Conservation (phyloP, 2,329 filamentous ascomycete species). For the Nannizzia gypsea region DNA sequence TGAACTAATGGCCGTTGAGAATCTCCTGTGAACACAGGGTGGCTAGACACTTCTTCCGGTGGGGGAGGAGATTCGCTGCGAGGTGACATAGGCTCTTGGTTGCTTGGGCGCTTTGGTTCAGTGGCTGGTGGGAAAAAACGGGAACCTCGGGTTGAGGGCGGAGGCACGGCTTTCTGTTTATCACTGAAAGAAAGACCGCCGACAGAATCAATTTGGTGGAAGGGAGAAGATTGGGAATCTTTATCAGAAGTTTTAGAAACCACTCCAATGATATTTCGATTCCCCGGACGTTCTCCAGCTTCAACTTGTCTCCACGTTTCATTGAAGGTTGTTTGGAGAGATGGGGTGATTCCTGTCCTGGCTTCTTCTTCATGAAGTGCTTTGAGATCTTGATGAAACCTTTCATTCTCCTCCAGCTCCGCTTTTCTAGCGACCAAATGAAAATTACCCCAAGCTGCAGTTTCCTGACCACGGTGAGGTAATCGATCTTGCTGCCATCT, state of each 20-base stretch:
- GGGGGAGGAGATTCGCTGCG: slow-evolving; percentile 43
- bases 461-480: slow-evolving; percentile 19
- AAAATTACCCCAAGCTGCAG: slow-evolving; percentile 36
- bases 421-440: slow-evolving; percentile 28
- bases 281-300: slow-evolving; percentile 29
- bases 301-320: slow-evolving; percentile 39
- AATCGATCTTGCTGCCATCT: slow-evolving; percentile 24
- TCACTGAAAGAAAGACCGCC: slow-evolving; percentile 28
- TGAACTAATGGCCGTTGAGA: slow-evolving; percentile 43
- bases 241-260: slow-evolving; percentile 23
- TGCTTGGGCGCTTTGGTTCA: slow-evolving; percentile 26
- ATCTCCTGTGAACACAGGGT: slow-evolving; percentile 46
- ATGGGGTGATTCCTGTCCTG: slow-evolving; percentile 21
- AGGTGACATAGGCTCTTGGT: slow-evolving; percentile 24
- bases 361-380: slow-evolving; percentile 29
- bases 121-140: slow-evolving; percentile 37
- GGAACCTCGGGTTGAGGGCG: slow-evolving; percentile 32
- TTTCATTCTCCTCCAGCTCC: slow-evolving; percentile 32
- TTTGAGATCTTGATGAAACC: slow-evolving; percentile 29
- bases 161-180: slow-evolving; percentile 24
- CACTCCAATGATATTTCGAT: slow-evolving; percentile 29
- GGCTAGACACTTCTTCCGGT: slow-evolving; percentile 43
- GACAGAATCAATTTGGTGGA: slow-evolving; percentile 28
- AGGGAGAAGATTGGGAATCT: slow-evolving; percentile 20
- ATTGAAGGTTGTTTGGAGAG: slow-evolving; percentile 29